Evolutionary conservation across 306 rosid genomes (phyloP).

Genomic region (Hippophae gyantsensis): DNA sequence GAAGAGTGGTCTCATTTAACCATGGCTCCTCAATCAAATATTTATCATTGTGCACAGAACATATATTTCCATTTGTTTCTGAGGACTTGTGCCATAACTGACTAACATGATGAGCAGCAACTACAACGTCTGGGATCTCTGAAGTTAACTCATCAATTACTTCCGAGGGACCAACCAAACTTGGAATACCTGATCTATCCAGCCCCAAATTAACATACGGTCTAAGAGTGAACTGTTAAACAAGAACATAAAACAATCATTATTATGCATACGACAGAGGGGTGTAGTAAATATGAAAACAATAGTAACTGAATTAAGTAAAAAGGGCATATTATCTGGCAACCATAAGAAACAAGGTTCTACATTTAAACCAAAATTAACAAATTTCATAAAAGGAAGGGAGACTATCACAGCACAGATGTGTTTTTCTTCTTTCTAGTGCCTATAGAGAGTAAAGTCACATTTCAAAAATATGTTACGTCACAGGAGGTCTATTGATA

Average conservation of each 20-base stretch:
- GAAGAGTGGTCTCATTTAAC: slow-evolving; percentile 44
- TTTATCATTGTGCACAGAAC: slow-evolving; percentile 21
- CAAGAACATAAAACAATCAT: slow-evolving; percentile 10
- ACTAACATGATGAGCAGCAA: slow-evolving; percentile 55
- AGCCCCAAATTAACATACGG: slow-evolving; percentile 66
- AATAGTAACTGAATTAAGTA: no score
- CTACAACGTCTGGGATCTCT: slow-evolving; percentile 74
- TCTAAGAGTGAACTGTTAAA: slow-evolving; percentile 73
- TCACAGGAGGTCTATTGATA: no score
- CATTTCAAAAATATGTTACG: no score
- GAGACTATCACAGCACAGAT: no score
- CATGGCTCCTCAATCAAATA: slow-evolving; percentile 72
- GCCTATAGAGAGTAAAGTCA: no score
- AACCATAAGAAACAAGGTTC: no score
- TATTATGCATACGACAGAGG: background rate
- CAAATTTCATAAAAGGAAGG: no score
- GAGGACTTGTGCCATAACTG: slow-evolving; percentile 45
- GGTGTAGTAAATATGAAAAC: background rate
- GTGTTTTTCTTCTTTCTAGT: no score
- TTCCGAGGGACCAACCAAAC: slow-evolving; percentile 30
- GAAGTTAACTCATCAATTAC: slow-evolving; percentile 52
- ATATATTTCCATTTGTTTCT: slow-evolving; percentile 28
- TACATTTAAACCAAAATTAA: no score
- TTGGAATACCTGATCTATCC: slow-evolving; percentile 71
- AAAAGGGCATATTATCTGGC: no score